These are phyloP conservation scores for Gossypium mustelinum DNA, from an alignment of 345 rosid species.

Conservation along the genomic window DNA sequence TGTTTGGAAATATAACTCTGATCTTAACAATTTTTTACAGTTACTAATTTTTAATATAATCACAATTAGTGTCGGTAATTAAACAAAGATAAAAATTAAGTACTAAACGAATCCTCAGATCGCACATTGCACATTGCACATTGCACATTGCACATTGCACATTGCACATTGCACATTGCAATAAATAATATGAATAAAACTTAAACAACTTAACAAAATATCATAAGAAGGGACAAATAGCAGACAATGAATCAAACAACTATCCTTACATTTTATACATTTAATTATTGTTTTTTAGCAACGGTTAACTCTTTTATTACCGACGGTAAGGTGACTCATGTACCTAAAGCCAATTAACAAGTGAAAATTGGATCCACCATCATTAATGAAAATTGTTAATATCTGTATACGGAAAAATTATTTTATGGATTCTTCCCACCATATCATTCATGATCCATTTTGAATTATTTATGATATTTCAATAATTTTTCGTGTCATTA, in stretches of 20 bases:
- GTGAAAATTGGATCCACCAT: not conserved
- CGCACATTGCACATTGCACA: not conserved
- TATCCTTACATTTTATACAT: not conserved
- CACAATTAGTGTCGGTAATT: not conserved
- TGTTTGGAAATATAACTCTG: no score
- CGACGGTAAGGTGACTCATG: not conserved
- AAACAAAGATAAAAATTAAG: not conserved
- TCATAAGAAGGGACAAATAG: not conserved
- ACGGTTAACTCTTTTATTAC: not conserved
- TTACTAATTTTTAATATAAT: not conserved
- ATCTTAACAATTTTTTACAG: no score
- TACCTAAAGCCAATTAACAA: no score
- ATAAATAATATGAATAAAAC: not conserved
- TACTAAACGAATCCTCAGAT: not conserved
- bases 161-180: not conserved
- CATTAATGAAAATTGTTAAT: not conserved
- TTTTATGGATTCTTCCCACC: no score
- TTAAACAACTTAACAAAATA: not conserved
- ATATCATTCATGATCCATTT: rapidly evolving
- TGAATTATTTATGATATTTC: no score
- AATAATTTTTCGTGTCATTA: no score
- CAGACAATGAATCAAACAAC: not conserved
- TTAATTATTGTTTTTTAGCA: not conserved
- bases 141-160: no score
- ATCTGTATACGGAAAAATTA: not conserved